Conservation (phyloP, 2,329 filamentous ascomycete species). For the Xylaria sp. region DNA sequence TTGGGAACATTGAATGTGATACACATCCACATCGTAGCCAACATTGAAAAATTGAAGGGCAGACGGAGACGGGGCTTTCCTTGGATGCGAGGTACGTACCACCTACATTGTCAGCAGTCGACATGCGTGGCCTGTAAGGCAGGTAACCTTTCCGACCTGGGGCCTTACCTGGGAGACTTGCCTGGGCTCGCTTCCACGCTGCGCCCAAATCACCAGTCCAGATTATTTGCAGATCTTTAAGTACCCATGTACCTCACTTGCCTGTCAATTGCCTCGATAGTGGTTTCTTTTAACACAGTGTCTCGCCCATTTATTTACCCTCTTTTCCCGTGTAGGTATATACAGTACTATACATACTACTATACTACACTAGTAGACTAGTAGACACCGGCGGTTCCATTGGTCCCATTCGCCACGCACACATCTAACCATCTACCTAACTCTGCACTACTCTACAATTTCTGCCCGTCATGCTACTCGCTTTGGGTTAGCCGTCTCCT, state of each 20-base stretch:
- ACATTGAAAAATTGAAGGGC: not conserved
- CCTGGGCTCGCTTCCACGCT: conserved; percentile 31
- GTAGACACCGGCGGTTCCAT: not conserved
- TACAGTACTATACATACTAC: no score
- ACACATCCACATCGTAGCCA: not conserved
- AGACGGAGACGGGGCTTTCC: not conserved
- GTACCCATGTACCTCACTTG: conserved; percentile 33
- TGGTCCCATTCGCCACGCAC: conserved; percentile 32
- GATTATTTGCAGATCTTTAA: conserved; percentile 40
- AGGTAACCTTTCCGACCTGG: conserved; percentile 18
- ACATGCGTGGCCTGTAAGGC: conserved; percentile 24
- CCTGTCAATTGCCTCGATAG: conserved; percentile 17
- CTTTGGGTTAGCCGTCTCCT: conserved; percentile 7
- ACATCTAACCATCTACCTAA: conserved; percentile 1
- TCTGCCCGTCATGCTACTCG: conserved; percentile 24
- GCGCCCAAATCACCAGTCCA: conserved; percentile 34
- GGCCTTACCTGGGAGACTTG: conserved; percentile 15
- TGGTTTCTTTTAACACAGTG: conserved; percentile 27
- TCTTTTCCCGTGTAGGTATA: conserved; percentile 1
- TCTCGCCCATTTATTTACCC: conserved; percentile 8
- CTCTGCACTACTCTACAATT: not conserved
- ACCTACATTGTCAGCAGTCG: conserved; percentile 18
- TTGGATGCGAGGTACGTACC: conserved; percentile 13
- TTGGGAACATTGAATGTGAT: not conserved
- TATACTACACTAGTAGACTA: no score